Conservation (phyloP, 1,139 yeast species). For the Lodderomyces parapsilosis region DNA sequence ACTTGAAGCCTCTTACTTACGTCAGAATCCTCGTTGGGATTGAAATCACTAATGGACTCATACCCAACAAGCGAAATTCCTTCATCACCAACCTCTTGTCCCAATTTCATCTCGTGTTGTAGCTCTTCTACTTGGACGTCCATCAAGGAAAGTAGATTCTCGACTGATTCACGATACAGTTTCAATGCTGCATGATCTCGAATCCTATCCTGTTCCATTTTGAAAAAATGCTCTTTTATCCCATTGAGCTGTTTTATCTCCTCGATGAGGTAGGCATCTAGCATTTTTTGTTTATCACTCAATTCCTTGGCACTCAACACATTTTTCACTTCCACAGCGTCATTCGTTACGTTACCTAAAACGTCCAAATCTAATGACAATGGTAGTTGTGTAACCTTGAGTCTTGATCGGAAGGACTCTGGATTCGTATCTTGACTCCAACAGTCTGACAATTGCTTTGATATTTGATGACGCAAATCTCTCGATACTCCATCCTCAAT, state of each 20-base stretch:
- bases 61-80: conserved; percentile 2
- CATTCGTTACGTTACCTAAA: conserved; percentile 17
- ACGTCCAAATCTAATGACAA: conserved; percentile 21
- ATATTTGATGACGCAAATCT: conserved; percentile 13
- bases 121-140: conserved; percentile 13
- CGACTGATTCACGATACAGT: conserved; percentile 32
- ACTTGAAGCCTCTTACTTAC: conserved; percentile 19
- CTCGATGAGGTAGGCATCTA: conserved; percentile 44
- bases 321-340: conserved; percentile 21
- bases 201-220: conserved; percentile 28
- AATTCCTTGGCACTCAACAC: conserved; percentile 34
- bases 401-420: conserved; percentile 32
- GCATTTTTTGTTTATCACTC: conserved; percentile 26
- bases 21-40: conserved; percentile 28
- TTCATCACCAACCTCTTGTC: conserved; percentile 7
- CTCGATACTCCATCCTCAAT: neutral
- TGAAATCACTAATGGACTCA: conserved; percentile 15
- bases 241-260: conserved; percentile 30
- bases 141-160: conserved; percentile 8
- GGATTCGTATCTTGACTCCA: conserved; percentile 30
- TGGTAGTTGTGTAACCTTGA: conserved; percentile 37
- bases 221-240: conserved; percentile 18
- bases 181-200: conserved; percentile 24
- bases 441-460: conserved; percentile 19
- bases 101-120: conserved; percentile 11